Base-by-base conservation (phyloP, 768 basidiomycete species). In the Boletus rufocinnamomeus region DNA sequence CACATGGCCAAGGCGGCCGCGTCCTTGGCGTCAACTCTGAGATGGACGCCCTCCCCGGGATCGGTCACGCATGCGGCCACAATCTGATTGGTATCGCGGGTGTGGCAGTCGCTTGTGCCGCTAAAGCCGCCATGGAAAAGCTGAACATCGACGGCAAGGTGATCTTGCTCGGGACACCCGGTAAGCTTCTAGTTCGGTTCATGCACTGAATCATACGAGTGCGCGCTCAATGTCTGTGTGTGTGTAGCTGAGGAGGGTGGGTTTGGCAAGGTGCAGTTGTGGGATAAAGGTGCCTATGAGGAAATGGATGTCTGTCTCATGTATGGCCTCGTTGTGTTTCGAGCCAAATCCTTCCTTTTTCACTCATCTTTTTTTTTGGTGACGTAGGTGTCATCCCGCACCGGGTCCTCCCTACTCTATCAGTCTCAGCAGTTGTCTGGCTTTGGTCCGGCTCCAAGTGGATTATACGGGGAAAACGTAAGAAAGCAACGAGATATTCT, bases 51-150 rank as follows among this genome's bases (percentile, higher is more conserved):
- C 74, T 88, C 13, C 73, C 72, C 19, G 75, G 82, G 0, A 77
- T 86, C 40, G 84, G 88, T 0, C 88, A 89, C 61, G 88, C 87
- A 1, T 93, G 91, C 65, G 91, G 91, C 3, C 91, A 93, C 67
- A 93, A 93, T 64, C 76, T 93, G 49, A 93, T 93, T 52, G 90
- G 87, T 1, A 88, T 92, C 25, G 64, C 78, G 54, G 90, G 90
- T 4, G 85, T 92, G 14, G 89, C 85, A 2, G 81, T 90, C 28
- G 87, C 89, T 0, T 79, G 84, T 53, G 87, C 85, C 0, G 79
- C 88, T n/a, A 86, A 84, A 66, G 79, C 79, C 6, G 87, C 82
- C 1, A 74, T 93, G 59, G 73, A 85, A 55, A 75, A 82, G 54
- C 80, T 86, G 60, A 71, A 85, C 60, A 84, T 93, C 40, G 66